Conservation (phyloP, 2,329 filamentous ascomycete genomes). For the Knoxdaviesia capensis region DNA sequence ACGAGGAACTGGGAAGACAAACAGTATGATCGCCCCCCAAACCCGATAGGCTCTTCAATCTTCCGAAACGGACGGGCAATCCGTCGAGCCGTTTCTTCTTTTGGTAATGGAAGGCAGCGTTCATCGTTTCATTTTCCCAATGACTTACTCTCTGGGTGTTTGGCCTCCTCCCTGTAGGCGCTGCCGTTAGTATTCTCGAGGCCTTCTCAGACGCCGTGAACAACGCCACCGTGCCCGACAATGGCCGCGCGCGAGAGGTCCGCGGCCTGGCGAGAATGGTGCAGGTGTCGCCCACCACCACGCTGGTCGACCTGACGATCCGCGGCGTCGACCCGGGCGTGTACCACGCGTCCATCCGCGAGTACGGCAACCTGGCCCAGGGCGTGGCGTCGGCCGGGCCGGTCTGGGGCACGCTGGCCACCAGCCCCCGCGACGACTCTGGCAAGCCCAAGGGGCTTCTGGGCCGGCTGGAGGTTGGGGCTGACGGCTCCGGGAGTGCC, state of each 20-base stretch:
- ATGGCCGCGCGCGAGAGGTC: slow-evolving; percentile 34
- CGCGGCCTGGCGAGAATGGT: slow-evolving; percentile 85
- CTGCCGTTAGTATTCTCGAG: slow-evolving; percentile 90
- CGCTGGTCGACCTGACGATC: slow-evolving; percentile 73
- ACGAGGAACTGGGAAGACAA: slow-evolving; percentile 65
- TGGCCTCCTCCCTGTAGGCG: slow-evolving; percentile 24
- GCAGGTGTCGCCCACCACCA: slow-evolving; percentile 59
- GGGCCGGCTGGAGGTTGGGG: slow-evolving; percentile 55
- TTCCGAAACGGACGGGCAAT: too few relatives aligned
- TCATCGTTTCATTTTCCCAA: neutral
- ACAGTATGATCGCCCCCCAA: slow-evolving; percentile 38
- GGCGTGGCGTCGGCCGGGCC: slow-evolving; percentile 69
- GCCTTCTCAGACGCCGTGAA: slow-evolving; percentile 41
- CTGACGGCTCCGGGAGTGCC: slow-evolving; percentile 54
- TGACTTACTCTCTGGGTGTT: neutral
- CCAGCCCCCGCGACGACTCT: slow-evolving; percentile 8
- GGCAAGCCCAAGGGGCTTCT: slow-evolving; percentile 33
- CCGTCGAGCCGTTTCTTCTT: neutral
- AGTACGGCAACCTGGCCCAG: slow-evolving; percentile 68
- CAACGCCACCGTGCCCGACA: slow-evolving; percentile 20
- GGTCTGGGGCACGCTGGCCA: slow-evolving; percentile 38
- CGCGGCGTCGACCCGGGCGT: slow-evolving; percentile 61
- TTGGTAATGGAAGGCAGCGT: neutral
- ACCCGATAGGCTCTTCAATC: too few relatives aligned
- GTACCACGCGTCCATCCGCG: slow-evolving; percentile 69